Evolutionary conservation across 805 yeast genomes (phyloP).

Genomic region (Starmera amethionina): DNA sequence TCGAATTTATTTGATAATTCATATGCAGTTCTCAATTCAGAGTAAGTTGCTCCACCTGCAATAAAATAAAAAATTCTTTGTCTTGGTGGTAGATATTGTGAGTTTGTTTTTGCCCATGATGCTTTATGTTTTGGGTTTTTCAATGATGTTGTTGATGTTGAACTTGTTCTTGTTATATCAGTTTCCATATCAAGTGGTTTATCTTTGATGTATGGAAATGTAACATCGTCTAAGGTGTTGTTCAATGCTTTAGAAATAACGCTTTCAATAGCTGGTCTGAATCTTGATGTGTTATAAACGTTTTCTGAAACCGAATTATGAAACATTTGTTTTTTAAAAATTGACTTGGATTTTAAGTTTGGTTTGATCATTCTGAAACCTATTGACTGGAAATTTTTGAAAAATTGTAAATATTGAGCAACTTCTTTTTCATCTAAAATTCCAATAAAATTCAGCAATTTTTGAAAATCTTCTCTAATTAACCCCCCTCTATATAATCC

Average conservation of each 20-base stretch:
- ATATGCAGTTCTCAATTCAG: constrained; percentile 70
- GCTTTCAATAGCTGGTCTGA: constrained; percentile 58
- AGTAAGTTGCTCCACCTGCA: constrained; percentile 83
- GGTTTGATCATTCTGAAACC: constrained; percentile 48
- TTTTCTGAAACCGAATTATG: constrained; percentile 39
- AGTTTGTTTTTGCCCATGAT: constrained; percentile 54
- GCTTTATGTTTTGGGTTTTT: constrained; percentile 68
- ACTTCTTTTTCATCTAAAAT: constrained; percentile 28
- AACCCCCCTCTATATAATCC: constrained; percentile 78
- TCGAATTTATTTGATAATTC: constrained; percentile 53
- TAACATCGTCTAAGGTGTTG: constrained; percentile 43
- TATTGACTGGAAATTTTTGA: constrained; percentile 46
- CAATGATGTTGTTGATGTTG: constrained; percentile 38
- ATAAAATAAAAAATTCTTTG: constrained; percentile 74
- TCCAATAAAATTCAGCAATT: constrained; percentile 50
- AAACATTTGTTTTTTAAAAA: constrained; percentile 36
- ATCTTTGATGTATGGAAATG: constrained; percentile 69
- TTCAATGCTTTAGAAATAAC: constrained; percentile 41
- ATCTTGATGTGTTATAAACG: constrained; percentile 56
- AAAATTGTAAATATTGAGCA: constrained; percentile 38
- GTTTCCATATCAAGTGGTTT: constrained; percentile 46
- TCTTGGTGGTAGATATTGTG: constrained; percentile 28
- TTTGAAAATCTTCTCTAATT: constrained; percentile 59
- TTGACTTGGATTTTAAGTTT: constrained; percentile 28
- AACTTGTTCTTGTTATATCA: constrained; percentile 20